A percentile compares a stretch with the other conserved stretches of the same genome.
Evolutionary conservation across 805 yeast genomes (phyloP).

Genomic region (Yarrowia sp.): DNA sequence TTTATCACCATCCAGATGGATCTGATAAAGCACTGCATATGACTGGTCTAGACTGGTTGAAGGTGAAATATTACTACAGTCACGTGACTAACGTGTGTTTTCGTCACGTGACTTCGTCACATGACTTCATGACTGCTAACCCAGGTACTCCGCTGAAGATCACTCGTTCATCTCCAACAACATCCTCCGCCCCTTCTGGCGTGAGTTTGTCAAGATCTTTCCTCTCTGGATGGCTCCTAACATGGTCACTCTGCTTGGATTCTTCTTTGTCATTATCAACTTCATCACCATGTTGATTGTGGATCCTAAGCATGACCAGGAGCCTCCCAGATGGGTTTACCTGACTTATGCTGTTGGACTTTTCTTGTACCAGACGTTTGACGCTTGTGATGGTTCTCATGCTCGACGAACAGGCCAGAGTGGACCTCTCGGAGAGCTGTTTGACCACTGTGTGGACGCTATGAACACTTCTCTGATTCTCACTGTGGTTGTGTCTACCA

Average conservation of each 20-base stretch:
- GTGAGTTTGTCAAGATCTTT: conserved; percentile 64
- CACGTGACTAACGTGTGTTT: no score
- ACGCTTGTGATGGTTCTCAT: conserved; percentile 94
- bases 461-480: conserved; percentile 71
- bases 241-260: conserved; percentile 64
- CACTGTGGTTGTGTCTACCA: conserved; percentile 65
- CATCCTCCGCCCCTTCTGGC: conserved; percentile 81
- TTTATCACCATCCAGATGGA: no score
- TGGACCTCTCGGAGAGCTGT: conserved; percentile 91
- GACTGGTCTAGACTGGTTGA: no score
- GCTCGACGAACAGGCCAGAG: conserved; percentile 94
- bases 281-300: conserved; percentile 62
- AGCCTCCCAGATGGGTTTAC: conserved; percentile 75
- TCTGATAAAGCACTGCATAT: no score
- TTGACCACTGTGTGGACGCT: conserved; percentile 80
- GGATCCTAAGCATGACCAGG: conserved; percentile 62
- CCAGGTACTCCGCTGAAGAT: conserved; percentile 58
- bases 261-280: conserved; percentile 66
- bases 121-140: not conserved
- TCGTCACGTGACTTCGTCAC: not conserved
- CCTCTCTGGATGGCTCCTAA: conserved; percentile 74
- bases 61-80: no score
- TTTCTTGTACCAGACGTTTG: conserved; percentile 91
- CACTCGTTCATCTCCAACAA: conserved; percentile 73
- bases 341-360: conserved; percentile 75